These are phyloP conservation scores for Boletus rubroflammeus DNA, from an alignment of 768 basidiomycete genomes.

Conservation along the genomic window DNA sequence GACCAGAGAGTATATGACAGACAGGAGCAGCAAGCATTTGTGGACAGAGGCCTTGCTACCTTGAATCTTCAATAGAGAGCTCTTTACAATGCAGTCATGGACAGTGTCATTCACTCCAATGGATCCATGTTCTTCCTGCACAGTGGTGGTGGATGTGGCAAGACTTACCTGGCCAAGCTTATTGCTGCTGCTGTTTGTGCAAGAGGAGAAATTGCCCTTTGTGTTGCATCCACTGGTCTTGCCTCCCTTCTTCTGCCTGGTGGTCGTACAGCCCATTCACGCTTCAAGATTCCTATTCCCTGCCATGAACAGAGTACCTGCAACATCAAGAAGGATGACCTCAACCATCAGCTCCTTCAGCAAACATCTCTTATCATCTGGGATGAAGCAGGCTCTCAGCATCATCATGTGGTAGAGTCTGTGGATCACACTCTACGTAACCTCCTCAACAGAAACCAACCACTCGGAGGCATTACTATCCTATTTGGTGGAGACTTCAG, in stretches of 20 bases:
- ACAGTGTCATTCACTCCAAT: not conserved
- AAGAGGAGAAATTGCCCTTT: not conserved
- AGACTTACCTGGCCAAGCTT: not conserved
- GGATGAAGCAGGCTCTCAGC: not conserved
- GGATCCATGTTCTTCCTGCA: not conserved
- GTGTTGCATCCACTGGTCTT: not conserved
- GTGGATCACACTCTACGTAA: not conserved
- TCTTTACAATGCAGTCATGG: not conserved
- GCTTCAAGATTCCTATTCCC: not conserved
- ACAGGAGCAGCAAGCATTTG: constrained; percentile 29
- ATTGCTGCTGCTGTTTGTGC: not conserved
- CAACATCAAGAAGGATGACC: not conserved
- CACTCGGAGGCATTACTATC: constrained; percentile 44
- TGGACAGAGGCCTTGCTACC: constrained; percentile 17
- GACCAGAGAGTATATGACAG: too few relatives aligned
- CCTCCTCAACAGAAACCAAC: too few relatives aligned
- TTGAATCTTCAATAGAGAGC: constrained; percentile 31
- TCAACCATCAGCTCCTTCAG: not conserved
- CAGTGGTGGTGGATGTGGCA: not conserved
- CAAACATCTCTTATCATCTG: not conserved
- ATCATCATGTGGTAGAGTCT: not conserved
- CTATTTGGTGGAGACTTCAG: constrained; percentile 50
- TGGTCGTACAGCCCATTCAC: not conserved
- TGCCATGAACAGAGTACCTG: not conserved
- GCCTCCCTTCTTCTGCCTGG: not conserved